Evolutionary conservation across 768 basidiomycete species (phyloP).

Genomic region (Rhizopogon vesiculosus): DNA sequence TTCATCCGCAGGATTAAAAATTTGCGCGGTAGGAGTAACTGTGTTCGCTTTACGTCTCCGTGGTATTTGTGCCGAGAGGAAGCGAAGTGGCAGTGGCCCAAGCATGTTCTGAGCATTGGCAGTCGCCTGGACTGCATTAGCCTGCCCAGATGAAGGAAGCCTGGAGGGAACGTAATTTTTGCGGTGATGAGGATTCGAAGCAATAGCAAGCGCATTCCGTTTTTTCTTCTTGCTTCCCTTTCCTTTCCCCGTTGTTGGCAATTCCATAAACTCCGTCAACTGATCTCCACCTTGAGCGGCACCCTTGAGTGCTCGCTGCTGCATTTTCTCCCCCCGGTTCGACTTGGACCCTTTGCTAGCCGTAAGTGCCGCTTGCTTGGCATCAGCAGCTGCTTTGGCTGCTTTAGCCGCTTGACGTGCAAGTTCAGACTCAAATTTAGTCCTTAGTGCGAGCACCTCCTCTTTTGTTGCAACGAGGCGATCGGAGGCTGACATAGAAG

Average conservation of each 20-base stretch:
- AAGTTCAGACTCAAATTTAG: conserved; percentile 70
- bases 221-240: conserved; percentile 83
- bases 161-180: conserved; percentile 91
- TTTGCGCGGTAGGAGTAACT: conserved; percentile 24
- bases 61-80: conserved; percentile 66
- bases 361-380: conserved; percentile 44
- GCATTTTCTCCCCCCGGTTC: conserved; percentile 35
- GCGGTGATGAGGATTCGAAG: conserved; percentile 92
- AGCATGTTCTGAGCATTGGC: conserved; percentile 45
- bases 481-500: conserved; percentile 55
- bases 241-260: conserved; percentile 23
- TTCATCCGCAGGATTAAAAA: conserved; percentile 70
- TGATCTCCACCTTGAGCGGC: conserved; percentile 28
- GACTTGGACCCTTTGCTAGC: conserved; percentile 30
- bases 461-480: conserved; percentile 63
- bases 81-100: conserved; percentile 58
- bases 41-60: conserved; percentile 26
- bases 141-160: conserved; percentile 48
- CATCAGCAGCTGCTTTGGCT: conserved; percentile 42
- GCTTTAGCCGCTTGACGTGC: conserved; percentile 61
- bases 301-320: conserved; percentile 30
- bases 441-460: conserved; percentile 61
- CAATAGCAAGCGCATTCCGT: conserved; percentile 84
- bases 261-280: conserved; percentile 35
- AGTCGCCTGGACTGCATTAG: conserved; percentile 33